These are phyloP conservation scores for Trichosporon sp. DNA, from an alignment of 1,284 basidiomycete species.

Conservation along the genomic window DNA sequence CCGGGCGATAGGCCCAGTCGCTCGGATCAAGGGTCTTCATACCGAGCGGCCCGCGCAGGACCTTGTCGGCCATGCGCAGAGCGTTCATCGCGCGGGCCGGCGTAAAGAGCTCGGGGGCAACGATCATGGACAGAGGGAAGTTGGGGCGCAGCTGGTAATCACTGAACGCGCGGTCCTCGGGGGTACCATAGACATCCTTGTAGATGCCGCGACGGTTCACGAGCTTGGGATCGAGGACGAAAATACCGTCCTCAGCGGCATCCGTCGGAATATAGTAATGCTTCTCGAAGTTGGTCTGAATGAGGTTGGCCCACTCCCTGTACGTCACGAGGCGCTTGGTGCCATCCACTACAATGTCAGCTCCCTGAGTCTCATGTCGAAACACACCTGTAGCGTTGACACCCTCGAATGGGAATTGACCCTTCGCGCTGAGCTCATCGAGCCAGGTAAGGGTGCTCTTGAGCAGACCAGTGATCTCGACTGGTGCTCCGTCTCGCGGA, in stretches of 20 bases:
- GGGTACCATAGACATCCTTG: slow-evolving; percentile 94
- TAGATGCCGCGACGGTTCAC: slow-evolving; percentile 93
- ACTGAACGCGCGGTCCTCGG: slow-evolving; percentile 78
- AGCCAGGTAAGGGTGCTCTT: slow-evolving; percentile 93
- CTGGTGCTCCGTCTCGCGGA: slow-evolving; percentile 87
- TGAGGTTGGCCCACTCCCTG: slow-evolving; percentile 77
- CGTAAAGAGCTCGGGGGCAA: slow-evolving; percentile 92
- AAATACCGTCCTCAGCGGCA: slow-evolving; percentile 64
- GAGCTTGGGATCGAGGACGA: slow-evolving; percentile 64
- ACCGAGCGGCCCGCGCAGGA: slow-evolving; percentile 74
- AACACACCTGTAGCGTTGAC: slow-evolving; percentile 70
- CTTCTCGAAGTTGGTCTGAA: slow-evolving; percentile 82
- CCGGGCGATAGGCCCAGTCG: slow-evolving; percentile 78
- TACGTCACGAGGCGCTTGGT: slow-evolving; percentile 71
- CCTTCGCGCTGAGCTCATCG: slow-evolving; percentile 58
- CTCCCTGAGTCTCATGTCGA: background rate
- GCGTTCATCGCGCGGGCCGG: slow-evolving; percentile 70
- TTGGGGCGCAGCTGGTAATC: slow-evolving; percentile 93
- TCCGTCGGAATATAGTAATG: slow-evolving; percentile 85
- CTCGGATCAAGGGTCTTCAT: slow-evolving; percentile 87
- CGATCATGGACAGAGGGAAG: slow-evolving; percentile 92
- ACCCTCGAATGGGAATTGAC: slow-evolving; percentile 83
- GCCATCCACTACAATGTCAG: slow-evolving; percentile 59
- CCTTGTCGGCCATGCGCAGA: slow-evolving; percentile 66
- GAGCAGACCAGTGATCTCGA: slow-evolving; percentile 89